Percentiles rank a stretch among this genome's conserved stretches.
These are phyloP conservation scores for Saturnispora serradocipensis DNA, from an alignment of 805 yeast genomes.

Conservation along the genomic window DNA sequence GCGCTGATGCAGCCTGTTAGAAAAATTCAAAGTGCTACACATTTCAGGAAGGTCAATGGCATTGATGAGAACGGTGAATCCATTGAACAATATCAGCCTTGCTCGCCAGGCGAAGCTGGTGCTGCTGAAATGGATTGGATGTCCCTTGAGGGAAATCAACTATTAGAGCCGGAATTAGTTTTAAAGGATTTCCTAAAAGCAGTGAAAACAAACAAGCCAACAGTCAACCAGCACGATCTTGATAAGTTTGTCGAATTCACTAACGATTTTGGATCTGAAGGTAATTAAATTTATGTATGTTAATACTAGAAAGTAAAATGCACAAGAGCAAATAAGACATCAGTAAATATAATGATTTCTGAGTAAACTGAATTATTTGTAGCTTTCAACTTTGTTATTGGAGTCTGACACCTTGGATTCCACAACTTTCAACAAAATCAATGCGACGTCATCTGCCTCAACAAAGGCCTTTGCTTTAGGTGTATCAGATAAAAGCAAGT, in stretches of 20 bases:
- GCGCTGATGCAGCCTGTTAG: slow-evolving; percentile 97
- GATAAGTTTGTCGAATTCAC: slow-evolving; percentile 81
- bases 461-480: slow-evolving; percentile 67
- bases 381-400: slow-evolving; percentile 42
- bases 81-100: slow-evolving; percentile 61
- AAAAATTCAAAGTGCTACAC: slow-evolving; percentile 92
- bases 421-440: slow-evolving; percentile 55
- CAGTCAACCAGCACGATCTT: slow-evolving; percentile 82
- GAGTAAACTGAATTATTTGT: slow-evolving; percentile 5
- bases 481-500: slow-evolving; percentile 49
- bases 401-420: slow-evolving; percentile 75
- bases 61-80: slow-evolving; percentile 29
- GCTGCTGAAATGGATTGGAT: slow-evolving; percentile 92
- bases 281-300: slow-evolving; percentile 39
- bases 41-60: slow-evolving; percentile 58
- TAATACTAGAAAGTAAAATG: not conserved
- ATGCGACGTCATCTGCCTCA: slow-evolving; percentile 51
- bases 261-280: slow-evolving; percentile 94
- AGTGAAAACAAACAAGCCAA: slow-evolving; percentile 84
- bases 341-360: not conserved
- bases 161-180: slow-evolving; percentile 82
- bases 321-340: not conserved
- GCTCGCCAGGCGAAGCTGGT: slow-evolving; percentile 90
- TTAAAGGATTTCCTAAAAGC: slow-evolving; percentile 92
- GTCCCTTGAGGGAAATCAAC: slow-evolving; percentile 80